Evolutionary conservation across 2,329 filamentous ascomycete species (phyloP).

Genomic region (Xylariaceae sp.): DNA sequence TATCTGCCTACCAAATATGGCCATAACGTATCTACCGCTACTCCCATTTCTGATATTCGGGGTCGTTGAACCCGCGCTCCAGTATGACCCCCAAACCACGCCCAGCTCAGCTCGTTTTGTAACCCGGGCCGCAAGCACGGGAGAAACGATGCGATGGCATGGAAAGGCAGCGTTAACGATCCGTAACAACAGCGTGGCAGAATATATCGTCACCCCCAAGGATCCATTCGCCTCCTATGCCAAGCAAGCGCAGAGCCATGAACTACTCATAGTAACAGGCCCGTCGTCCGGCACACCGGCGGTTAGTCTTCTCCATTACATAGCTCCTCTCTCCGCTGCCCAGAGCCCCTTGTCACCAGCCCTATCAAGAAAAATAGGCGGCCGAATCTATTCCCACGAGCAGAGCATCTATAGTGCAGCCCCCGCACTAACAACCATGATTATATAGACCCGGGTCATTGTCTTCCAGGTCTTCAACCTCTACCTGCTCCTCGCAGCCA

Average conservation of each 20-base stretch:
- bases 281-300: slow-evolving; percentile 15
- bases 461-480: slow-evolving; percentile 33
- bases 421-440: not conserved
- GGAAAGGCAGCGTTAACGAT: no score
- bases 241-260: slow-evolving; percentile 26
- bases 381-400: no score
- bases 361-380: no score
- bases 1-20: slow-evolving; percentile 20
- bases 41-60: slow-evolving; percentile 29
- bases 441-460: slow-evolving; percentile 23
- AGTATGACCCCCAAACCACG: slow-evolving; percentile 19
- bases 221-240: slow-evolving; percentile 31
- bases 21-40: slow-evolving; percentile 22
- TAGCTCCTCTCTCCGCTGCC: not conserved
- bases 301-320: slow-evolving; percentile 2
- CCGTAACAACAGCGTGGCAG: slow-evolving; percentile 18
- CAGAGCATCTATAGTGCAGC: no score
- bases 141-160: not conserved
- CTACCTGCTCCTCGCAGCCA: slow-evolving; percentile 31
- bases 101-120: not conserved
- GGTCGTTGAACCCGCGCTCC: slow-evolving; percentile 28
- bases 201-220: slow-evolving; percentile 24
- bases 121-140: not conserved
- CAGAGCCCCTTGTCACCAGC: slow-evolving; percentile 5
- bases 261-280: slow-evolving; percentile 4